Percentiles rank a stretch among this genome's conserved stretches.
phyloP scores from a whole-genome alignment of 2,329 filamentous ascomycete genomes.

The Phaeosphaeria sp. region DNA sequence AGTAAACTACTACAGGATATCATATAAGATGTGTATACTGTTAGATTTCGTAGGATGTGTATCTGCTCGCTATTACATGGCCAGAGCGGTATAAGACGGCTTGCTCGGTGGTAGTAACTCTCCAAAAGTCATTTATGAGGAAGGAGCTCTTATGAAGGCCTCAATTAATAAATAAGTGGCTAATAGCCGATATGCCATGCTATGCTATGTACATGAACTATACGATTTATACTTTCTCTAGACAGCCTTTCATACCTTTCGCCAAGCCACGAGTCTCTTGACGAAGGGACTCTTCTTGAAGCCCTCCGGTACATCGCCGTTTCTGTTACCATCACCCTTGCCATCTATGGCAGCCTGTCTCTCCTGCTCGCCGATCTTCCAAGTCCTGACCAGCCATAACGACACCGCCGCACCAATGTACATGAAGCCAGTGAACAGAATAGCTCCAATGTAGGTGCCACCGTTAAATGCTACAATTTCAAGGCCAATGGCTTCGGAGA shows the following conservation, averaged over 20 bases:
- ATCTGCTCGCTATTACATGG: no score
- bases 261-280: constrained; percentile 40
- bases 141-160: no score
- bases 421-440: constrained; percentile 68
- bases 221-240: not conserved
- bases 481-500: constrained; percentile 63
- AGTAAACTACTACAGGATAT: no score
- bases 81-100: no score
- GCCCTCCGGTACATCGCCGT: constrained; percentile 3
- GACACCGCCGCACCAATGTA: constrained; percentile 64
- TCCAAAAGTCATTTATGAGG: no score
- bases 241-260: constrained; percentile 29
- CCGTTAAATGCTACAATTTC: constrained; percentile 59
- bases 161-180: no score
- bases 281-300: constrained; percentile 33
- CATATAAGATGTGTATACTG: no score
- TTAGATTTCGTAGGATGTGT: no score
- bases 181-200: not conserved
- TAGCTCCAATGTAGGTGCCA: constrained; percentile 62
- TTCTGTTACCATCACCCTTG: constrained; percentile 24
- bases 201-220: not conserved
- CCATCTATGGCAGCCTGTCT: constrained; percentile 42
- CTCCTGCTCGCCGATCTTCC: constrained; percentile 66
- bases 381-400: constrained; percentile 63
- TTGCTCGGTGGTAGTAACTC: no score